Evolutionary conservation across 768 basidiomycete species (phyloP), one percentile per base, ranked within the genome.

Genomic region (Amanita molliuscula): DNA sequence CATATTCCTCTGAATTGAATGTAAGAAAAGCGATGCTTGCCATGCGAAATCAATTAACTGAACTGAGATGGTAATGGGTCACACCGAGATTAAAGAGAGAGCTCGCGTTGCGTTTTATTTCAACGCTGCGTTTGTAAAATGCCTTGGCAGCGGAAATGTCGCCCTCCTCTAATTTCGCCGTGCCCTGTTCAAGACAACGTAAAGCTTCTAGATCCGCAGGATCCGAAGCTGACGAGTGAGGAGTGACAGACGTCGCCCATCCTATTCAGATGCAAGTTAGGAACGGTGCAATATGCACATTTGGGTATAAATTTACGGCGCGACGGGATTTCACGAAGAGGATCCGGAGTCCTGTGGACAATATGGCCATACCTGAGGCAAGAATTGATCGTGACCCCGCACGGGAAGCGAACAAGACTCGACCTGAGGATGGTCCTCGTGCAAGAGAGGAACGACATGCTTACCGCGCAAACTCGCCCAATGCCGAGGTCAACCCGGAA

Each of bases 31-130:
- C 49, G 47, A 50, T 26, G 42, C 23, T 41, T 18, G 45, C 44
- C 41, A 42, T 28, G 57, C 56, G 57, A 41, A 44, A n/a, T 54
- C 7, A 47, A 73, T 81, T 51, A 62, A 91, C 88, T 90, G 43
- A 62, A 91, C 88, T 90, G 43, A 91, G 76, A 64, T 92, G 89
- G 63, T 91, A 92, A 60, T 88, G 82, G 3, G 90, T 89, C 26
- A 92, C 90, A 37, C 90, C 89, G 11, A 91, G 75, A 62, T 92
- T 92, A 67, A 91, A 92, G 34, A 92, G 74, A 10, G 85, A 82
- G 62, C 84, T 87, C 8, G 88, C 84, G 48, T 75, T 86, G 52
- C 81, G 77, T 62, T 84, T 82, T 50, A 92, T 87, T 59, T 89
- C 81, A 25, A 82, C 77, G 58, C 88, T 89, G 56, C 88, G 79